phyloP scores from a whole-genome alignment of 768 basidiomycete genomes.

The Amanita rimosa region DNA sequence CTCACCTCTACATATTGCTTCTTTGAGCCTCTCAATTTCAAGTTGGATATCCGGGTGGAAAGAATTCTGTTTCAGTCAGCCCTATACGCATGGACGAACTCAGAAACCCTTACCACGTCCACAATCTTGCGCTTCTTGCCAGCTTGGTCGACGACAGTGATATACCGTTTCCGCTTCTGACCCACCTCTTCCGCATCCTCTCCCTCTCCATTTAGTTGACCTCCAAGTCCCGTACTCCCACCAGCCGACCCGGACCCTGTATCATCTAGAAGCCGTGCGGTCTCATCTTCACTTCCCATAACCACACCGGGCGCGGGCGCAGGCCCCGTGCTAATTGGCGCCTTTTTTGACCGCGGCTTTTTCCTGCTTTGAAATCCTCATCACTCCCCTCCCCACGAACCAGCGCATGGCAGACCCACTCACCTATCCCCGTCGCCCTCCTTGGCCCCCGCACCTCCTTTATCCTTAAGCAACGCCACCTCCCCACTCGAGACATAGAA shows the following conservation, averaged over 20 bases:
- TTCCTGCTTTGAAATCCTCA: constrained; percentile 32
- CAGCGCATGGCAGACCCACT: constrained; percentile 10
- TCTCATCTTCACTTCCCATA: constrained; percentile 10
- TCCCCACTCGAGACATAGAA: constrained; percentile 89
- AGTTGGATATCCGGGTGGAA: constrained; percentile 66
- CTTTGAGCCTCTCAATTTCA: constrained; percentile 48
- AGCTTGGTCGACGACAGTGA: constrained; percentile 33
- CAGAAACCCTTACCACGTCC: constrained; percentile 35
- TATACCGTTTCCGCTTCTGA: constrained; percentile 45
- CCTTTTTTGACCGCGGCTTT: constrained; percentile 62
- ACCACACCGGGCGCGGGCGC: not conserved
- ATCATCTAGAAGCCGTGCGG: not conserved
- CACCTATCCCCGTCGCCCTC: constrained; percentile 21
- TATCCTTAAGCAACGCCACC: constrained; percentile 75
- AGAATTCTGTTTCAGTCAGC: constrained; percentile 27
- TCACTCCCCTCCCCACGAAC: not conserved
- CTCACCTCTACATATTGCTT: constrained; percentile 48
- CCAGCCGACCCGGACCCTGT: constrained; percentile 16
- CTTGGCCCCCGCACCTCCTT: not conserved
- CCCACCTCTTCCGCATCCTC: constrained; percentile 21
- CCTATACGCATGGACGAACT: not conserved
- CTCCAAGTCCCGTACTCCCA: constrained; percentile 20
- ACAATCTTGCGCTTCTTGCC: constrained; percentile 67
- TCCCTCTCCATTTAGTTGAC: constrained; percentile 5
- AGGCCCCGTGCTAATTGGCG: constrained; percentile 13